Conservation (phyloP, 1,284 basidiomycete genomes). For the Amylostereum areolatum region DNA sequence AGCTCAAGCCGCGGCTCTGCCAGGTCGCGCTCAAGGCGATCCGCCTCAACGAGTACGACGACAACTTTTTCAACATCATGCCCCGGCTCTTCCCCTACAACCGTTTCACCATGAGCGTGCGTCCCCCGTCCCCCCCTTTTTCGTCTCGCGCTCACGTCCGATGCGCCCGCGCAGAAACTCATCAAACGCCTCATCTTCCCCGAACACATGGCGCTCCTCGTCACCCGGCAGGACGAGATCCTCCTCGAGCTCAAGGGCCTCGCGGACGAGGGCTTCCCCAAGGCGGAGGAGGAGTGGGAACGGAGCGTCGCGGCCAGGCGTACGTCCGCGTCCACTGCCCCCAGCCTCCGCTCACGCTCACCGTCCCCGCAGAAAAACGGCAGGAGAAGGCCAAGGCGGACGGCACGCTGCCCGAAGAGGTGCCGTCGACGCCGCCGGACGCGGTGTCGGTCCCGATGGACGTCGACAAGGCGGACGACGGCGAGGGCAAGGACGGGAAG, state of each 20-base stretch:
- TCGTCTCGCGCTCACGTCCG: background rate
- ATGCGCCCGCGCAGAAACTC: conserved; percentile 56
- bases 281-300: conserved; percentile 71
- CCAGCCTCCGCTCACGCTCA: background rate
- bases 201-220: conserved; percentile 60
- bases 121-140: conserved; percentile 18
- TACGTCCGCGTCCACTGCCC: conserved; percentile 25
- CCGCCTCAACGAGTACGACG: conserved; percentile 81
- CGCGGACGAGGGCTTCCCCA: conserved; percentile 58
- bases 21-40: conserved; percentile 77
- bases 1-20: conserved; percentile 69
- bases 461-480: conserved; percentile 24
- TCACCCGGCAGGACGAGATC: conserved; percentile 57
- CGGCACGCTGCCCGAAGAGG: conserved; percentile 27
- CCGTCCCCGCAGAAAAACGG: conserved; percentile 41
- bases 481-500: conserved; percentile 20
- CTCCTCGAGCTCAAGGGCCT: conserved; percentile 51
- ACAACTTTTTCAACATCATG: conserved; percentile 87
- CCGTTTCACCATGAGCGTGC: conserved; percentile 79
- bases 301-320: conserved; percentile 60
- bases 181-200: conserved; percentile 74
- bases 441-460: conserved; percentile 17
- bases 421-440: conserved; percentile 18
- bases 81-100: conserved; percentile 89
- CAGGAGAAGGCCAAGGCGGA: conserved; percentile 48